Evolutionary conservation across 768 basidiomycete species (phyloP).

Genomic region (Boletus edulis): DNA sequence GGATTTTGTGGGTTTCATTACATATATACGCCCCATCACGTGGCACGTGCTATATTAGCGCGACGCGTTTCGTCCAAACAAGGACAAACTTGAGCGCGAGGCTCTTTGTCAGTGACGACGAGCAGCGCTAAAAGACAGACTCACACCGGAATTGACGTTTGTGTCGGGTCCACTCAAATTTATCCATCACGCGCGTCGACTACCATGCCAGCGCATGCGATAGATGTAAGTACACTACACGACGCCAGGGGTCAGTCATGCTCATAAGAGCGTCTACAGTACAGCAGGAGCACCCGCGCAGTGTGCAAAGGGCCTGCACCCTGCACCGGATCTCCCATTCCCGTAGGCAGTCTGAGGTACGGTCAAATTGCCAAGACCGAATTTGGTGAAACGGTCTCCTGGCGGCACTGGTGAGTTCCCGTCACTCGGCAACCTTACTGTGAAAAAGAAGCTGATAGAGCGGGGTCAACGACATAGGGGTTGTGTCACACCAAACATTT

Average conservation of each 20-base stretch:
- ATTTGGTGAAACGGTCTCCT: constrained; percentile 64
- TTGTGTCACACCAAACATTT: constrained; percentile 61
- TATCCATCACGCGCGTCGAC: not conserved
- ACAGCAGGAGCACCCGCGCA: constrained; percentile 66
- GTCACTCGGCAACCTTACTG: constrained; percentile 3
- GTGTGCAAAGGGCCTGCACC: constrained; percentile 64
- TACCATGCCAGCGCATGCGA: constrained; percentile 26
- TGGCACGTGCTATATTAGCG: not conserved
- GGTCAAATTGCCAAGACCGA: constrained; percentile 45
- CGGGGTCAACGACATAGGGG: constrained; percentile 45
- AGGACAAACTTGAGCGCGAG: constrained; percentile 13
- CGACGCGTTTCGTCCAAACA: constrained; percentile 25
- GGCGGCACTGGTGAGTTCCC: constrained; percentile 67
- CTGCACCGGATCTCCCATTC: constrained; percentile 54
- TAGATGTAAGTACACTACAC: constrained; percentile 25
- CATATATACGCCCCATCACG: no score
- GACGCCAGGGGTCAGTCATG: not conserved
- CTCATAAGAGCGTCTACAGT: constrained; percentile 42
- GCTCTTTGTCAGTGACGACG: not conserved
- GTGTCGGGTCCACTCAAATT: not conserved
- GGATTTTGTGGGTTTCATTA: no score
- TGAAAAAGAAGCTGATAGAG: constrained; percentile 20
- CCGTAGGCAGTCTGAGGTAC: constrained; percentile 63
- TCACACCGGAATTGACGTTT: not conserved
- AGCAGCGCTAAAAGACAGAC: not conserved